A percentile compares a stretch with the other conserved stretches of the same genome.
phyloP scores from a whole-genome alignment of 2,329 filamentous ascomycete genomes.

The Apiospora sp. region DNA sequence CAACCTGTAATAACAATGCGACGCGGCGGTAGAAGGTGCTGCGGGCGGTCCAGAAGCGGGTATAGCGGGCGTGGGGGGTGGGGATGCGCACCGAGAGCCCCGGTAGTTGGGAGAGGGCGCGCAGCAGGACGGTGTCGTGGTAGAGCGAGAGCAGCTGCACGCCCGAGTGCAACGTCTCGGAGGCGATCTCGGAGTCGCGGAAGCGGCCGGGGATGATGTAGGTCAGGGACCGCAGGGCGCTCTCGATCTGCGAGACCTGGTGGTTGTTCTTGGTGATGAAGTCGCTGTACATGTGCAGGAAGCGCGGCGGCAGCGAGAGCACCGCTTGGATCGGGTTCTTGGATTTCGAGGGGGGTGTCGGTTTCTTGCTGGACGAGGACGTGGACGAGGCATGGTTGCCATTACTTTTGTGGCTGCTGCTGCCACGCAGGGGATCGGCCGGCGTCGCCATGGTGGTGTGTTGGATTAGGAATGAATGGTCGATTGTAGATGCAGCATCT shows the following conservation, averaged over 20 bases:
- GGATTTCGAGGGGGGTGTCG: neutral
- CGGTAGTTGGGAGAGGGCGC: constrained; percentile 67
- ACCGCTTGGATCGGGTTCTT: constrained; percentile 49
- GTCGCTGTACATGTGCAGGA: constrained; percentile 78
- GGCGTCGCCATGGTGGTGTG: neutral
- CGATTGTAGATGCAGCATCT: constrained; percentile 12
- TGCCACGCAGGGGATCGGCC: neutral
- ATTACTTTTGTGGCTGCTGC: neutral
- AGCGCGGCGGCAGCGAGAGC: constrained; percentile 68
- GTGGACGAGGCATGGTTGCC: neutral
- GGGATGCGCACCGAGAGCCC: constrained; percentile 61
- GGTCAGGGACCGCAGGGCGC: constrained; percentile 87
- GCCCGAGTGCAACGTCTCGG: constrained; percentile 87
- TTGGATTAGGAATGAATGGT: neutral
- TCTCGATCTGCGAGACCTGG: constrained; percentile 95
- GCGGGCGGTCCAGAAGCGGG: constrained; percentile 69
- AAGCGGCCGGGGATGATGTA: constrained; percentile 95
- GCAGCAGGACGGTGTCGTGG: constrained; percentile 85
- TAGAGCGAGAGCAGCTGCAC: constrained; percentile 92
- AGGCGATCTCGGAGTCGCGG: constrained; percentile 92
- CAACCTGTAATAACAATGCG: constrained; percentile 84
- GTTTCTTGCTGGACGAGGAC: neutral
- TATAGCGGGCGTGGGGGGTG: constrained; percentile 70
- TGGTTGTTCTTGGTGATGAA: constrained; percentile 96
- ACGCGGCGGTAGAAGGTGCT: constrained; percentile 79